Base-by-base conservation (phyloP, 164 flowering plant species). In the Vitis rupestris region DNA sequence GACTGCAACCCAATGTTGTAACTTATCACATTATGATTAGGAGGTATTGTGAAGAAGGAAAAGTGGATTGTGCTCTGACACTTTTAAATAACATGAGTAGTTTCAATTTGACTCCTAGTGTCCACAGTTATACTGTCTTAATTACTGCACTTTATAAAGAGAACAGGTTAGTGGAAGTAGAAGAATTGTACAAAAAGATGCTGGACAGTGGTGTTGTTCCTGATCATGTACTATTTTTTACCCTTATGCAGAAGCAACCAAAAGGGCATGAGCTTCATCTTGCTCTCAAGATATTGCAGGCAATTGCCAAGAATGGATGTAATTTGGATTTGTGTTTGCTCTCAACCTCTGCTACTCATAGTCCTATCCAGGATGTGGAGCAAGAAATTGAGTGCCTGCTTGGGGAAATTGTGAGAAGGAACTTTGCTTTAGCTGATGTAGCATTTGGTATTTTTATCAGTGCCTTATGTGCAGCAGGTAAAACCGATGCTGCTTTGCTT, bases 41-140 rank as follows among this genome's bases (percentile, higher is more conserved):
- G 62, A 73, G 69, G 64, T 82, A 82, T 63, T 87, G 92, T 72
- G 77, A 75, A 75, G 84, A 77, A 47, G 68, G 70, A 67, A 81
- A 84, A 54, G 67, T 83, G 69, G 86, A 85, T 66, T 72, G 70
- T 75, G 90, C 86, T 59, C 65, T 78, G 30, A 63, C 27, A 57
- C 74, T 85, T 50, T 68, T 85, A 13, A 50, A 82, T 58, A 54
- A 63, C 63, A 82, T 84, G 84, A 17, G 31, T 37, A 57, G 55
- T 48, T 10, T 51, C 29, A 70, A 76, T 58, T 10, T 86, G 30
- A 31, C 65, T 66, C 87, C 85, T 10, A 72, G 69, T 58, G 83
- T 83, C 61, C 90, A 84, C 57, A 80, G 81, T 70, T 90, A 84
- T 66, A 87, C 90, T 1, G 69, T 63, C 48, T 70, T 88, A 66